Evolutionary conservation across 768 basidiomycete species (phyloP).

Genomic region (Rhodotorula toruloides): DNA sequence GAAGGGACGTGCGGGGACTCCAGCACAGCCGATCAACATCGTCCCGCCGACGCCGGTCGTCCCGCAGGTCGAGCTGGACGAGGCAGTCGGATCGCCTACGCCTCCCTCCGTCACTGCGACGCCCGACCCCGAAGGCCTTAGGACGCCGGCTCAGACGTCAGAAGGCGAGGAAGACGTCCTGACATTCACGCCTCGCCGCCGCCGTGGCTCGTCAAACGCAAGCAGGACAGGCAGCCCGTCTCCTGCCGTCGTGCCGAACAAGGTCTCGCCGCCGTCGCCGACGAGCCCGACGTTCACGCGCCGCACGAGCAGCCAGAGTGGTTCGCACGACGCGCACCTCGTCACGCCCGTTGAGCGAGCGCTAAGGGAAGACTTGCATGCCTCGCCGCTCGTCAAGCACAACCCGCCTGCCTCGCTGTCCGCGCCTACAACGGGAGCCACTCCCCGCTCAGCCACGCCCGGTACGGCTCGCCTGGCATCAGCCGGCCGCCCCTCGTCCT

Average conservation of each 20-base stretch:
- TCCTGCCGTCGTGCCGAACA: background rate
- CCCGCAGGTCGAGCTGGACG: no score
- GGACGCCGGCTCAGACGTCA: background rate
- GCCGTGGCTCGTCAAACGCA: conserved; percentile 16
- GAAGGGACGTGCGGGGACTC: background rate
- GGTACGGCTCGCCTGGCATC: no score
- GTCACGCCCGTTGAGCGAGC: conserved; percentile 32
- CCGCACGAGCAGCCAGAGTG: background rate
- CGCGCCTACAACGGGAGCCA: no score
- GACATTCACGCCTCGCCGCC: conserved; percentile 31
- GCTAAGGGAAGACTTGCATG: conserved; percentile 11
- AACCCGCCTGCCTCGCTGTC: background rate
- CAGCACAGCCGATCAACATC: background rate
- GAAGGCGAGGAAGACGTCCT: conserved; percentile 26
- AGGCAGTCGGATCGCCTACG: background rate
- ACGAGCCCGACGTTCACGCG: background rate
- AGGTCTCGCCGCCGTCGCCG: background rate
- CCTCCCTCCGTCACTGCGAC: background rate
- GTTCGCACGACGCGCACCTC: background rate
- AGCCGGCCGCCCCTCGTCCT: no score
- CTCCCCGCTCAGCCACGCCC: no score
- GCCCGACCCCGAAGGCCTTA: background rate
- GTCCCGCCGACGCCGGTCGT: conserved; percentile 6
- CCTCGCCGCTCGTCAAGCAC: background rate
- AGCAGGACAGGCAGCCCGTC: conserved; percentile 5